Base-by-base conservation (phyloP, 2,329 filamentous ascomycete genomes). In the Scortechinia acanthostroma region DNA sequence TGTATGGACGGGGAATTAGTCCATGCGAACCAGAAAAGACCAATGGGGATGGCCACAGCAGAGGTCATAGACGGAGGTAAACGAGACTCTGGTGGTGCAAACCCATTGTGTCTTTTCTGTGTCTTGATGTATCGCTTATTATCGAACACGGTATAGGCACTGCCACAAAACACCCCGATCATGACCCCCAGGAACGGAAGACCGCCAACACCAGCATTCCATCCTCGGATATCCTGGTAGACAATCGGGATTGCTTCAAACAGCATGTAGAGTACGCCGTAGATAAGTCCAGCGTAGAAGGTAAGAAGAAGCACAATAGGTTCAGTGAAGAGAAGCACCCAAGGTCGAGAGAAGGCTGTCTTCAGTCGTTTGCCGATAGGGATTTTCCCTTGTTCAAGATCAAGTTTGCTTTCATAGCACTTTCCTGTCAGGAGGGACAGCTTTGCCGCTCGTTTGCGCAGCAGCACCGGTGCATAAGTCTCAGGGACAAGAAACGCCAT, bases 1-100 rank as follows among this genome's bases (percentile, higher is more conserved):
- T 55, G 52, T 0, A 58, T 46, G 2, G 51, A 50, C 2, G 47
- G 64, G 46, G 63, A 70, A 43, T 75, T 72, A 1, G 76, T 77
- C 76, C 76, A 80, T 0, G 74, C 76, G 46, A 80, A 75, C 74
- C 74, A 77, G 57, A 80, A 77, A 3, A 80, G 62, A n/a, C 74
- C 71, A 35, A 77, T 57, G 0, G 79, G 77, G 33, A 83, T 64
- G 15, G 62, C 58, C 19, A 76, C 61, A 45, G 65, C 67, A 23
- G 70, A 70, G 3, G 73, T 48, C 48, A 74, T 69, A 37, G 63
- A 66, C 3, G 72, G 68, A 2, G 72, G 70, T 2, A 78, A 57
- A 43, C 71, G 73, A 28, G 71, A 71, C 60, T 81, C 77, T 0
- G 80, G 78, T 15, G 79, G 71, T 6, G 77, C 77, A 47, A 79